Percentiles rank a stretch among this genome's conserved stretches.
These are phyloP conservation scores for Globisporangium okanoganense DNA, from an alignment of 352 stramenopile genomes.

Conservation along the genomic window DNA sequence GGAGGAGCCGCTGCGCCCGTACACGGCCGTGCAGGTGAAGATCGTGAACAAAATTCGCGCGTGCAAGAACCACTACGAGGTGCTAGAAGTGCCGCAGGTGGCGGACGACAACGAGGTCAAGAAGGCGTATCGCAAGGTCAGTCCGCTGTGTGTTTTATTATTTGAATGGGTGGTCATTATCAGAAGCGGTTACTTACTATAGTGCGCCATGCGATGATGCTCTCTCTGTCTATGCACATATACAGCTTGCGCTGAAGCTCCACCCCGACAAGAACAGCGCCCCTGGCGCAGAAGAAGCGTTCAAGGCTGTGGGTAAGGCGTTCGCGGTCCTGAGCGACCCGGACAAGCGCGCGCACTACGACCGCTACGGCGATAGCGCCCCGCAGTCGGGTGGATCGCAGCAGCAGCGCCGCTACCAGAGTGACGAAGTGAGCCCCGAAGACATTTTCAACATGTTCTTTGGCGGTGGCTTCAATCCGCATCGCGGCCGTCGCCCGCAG, in stretches of 20 bases:
- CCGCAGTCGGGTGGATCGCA: constrained; percentile 29
- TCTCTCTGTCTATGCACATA: constrained; percentile 14
- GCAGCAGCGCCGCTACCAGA: constrained; percentile 48
- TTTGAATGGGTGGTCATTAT: neutral
- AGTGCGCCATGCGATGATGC: neutral
- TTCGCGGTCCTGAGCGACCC: constrained; percentile 91
- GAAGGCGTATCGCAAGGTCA: constrained; percentile 90
- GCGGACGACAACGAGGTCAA: constrained; percentile 88
- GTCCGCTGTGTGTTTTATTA: constrained; percentile 3
- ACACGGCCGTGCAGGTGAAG: constrained; percentile 76
- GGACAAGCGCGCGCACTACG: constrained; percentile 87
- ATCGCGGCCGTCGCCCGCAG: constrained; percentile 30
- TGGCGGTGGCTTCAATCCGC: constrained; percentile 66
- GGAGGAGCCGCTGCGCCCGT: constrained; percentile 49
- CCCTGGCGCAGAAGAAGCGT: constrained; percentile 95
- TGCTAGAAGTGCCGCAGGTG: constrained; percentile 67
- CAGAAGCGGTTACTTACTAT: neutral
- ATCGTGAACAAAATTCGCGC: constrained; percentile 86
- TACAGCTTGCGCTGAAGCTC: constrained; percentile 85
- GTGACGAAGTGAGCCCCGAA: constrained; percentile 86
- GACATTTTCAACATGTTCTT: constrained; percentile 95
- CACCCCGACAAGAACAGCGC: constrained; percentile 96
- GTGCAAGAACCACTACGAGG: constrained; percentile 88
- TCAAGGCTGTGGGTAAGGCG: constrained; percentile 94
- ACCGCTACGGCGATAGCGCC: constrained; percentile 65